Base-by-base conservation (phyloP, 2,329 filamentous ascomycete genomes). In the Fusarium agapanthi region DNA sequence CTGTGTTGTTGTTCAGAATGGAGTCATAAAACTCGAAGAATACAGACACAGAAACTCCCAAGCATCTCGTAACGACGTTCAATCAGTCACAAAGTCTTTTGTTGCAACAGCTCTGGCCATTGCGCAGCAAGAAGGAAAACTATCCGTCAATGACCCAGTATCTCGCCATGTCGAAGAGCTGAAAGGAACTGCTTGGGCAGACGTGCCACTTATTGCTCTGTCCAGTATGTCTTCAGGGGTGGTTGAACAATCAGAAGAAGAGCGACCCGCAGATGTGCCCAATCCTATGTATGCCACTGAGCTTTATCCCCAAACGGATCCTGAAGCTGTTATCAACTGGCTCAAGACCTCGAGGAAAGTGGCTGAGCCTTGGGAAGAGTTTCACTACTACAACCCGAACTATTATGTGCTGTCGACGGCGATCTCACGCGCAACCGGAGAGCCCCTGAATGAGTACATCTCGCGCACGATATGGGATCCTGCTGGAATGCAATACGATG, bases 381-480 rank as follows among this genome's bases (percentile, higher is more conserved):
- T 74, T n/a, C 71, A 74, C 16, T 74, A 74, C 37, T 74, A 74
- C 45, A 74, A 74, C 32, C 71, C 71, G 0, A 74, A 74, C 56
- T 74, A 69, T 24, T 72, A 74, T 2, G 71, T 74, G 1, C 7
- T 74, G 0, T 72, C 71, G 15, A 65, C 55, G 1, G 71, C 56
- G 16, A 74, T 74, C 7, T 71, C 71, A 2, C 67, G 71, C 8
- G 71, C 71, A 16, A 71, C 67, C 0, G 41, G 59, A 16, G 50
- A 64, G 5, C 71, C 62, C 8, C 30, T 73, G 20, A 59, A 73
- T 3, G 71, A 73, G 10, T 74, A 64, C 8, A 57, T 73, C 14
- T 73, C 71, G 0, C 71, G 57, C 3, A 66, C 54, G 2, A 73
- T 73, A 41, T 73, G 71, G 71, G 71, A 74, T 14, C 71, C 71